Base-by-base conservation (phyloP, 768 basidiomycete species). In the Symmetrospora coprosmae region DNA sequence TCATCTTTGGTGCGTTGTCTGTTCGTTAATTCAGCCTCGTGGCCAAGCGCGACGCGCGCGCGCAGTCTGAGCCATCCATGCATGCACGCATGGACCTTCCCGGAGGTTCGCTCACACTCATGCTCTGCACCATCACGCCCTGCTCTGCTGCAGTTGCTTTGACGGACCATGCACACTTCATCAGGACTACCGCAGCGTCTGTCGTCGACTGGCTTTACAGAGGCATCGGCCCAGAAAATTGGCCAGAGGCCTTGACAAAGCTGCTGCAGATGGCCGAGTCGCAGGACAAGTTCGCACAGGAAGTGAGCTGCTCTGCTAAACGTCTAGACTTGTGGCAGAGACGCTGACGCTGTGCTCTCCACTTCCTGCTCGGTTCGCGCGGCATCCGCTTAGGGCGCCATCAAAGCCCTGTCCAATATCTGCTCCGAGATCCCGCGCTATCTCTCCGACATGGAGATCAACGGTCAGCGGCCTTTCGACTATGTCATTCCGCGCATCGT, bases 401-500 rank as follows among this genome's bases (percentile, higher is more conserved):
- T 33, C 19, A 58, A 58, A 33, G 55, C 55, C 9, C 55, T 58
- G 16, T 58, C 55, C 30, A 43, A 58, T 30, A 58, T 58, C n/a
- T 58, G 55, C 46, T 43, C 43, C 43, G 55, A 58, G 37, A 58
- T 58, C 34, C 55, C 55, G 19, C 39, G 55, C 21, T 58, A 58
- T 28, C 43, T 58, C 11, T 27, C 39, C 27, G 46, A 94, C 73
- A 80, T 96, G 65, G 86, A 91, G 64, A 86, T 97, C 69, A 83
- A 83, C 67, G 92, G 92, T 51, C 81, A 83, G n/a, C 80, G 88
- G 49, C 88, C 91, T 0, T 81, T 99, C 66, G 88, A 97, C 74
- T 88, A 82, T 72, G 89, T 99, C 83, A 85, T 97, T 67, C 90
- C 90, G 58, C 89, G 91, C 73, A 92, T 97, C 75, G 80, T 99